Conservation (phyloP, 2,329 filamentous ascomycete species). For the Fusarium kyushuense region DNA sequence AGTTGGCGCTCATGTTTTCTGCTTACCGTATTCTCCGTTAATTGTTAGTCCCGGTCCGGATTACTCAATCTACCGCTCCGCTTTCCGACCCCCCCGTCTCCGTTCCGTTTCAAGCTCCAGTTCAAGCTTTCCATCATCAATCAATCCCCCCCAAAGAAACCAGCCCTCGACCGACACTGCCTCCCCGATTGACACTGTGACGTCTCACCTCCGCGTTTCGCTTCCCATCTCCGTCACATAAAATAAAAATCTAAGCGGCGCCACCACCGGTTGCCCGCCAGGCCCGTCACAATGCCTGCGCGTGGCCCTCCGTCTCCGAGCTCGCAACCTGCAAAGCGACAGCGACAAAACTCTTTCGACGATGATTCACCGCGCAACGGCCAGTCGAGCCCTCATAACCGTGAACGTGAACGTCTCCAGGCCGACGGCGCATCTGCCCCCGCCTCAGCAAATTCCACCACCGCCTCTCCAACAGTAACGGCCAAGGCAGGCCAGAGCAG, state of each 20-base stretch:
- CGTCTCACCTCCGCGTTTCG: conserved; percentile 18
- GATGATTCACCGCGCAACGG: conserved; percentile 57
- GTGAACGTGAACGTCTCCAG: conserved; percentile 44
- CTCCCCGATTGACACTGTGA: conserved; percentile 6
- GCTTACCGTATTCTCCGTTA: conserved; percentile 3
- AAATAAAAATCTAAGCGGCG: conserved; percentile 23
- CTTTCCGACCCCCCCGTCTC: conserved; percentile 33
- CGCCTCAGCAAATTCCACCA: conserved; percentile 45
- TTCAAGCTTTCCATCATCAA: conserved; percentile 29
- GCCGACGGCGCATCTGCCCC: conserved; percentile 51
- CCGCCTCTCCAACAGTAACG: conserved; percentile 43
- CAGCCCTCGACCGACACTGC: conserved; percentile 2
- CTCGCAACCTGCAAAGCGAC: conserved; percentile 68
- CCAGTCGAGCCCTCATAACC: conserved; percentile 44
- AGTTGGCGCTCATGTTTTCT: not conserved
- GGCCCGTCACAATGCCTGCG: conserved; percentile 52
- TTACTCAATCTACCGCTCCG: conserved; percentile 38
- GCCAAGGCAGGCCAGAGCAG: conserved; percentile 69
- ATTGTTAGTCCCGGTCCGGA: conserved; percentile 34
- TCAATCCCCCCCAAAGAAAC: conserved; percentile 12
- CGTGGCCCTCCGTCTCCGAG: conserved; percentile 66
- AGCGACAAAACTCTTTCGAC: conserved; percentile 65
- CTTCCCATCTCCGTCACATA: conserved; percentile 29
- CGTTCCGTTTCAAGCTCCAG: conserved; percentile 31
- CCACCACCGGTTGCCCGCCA: conserved; percentile 45